Evolutionary conservation across 805 yeast species (phyloP), one percentile per base, ranked within the genome.

Genomic region (Blastobotrys terrestris): DNA sequence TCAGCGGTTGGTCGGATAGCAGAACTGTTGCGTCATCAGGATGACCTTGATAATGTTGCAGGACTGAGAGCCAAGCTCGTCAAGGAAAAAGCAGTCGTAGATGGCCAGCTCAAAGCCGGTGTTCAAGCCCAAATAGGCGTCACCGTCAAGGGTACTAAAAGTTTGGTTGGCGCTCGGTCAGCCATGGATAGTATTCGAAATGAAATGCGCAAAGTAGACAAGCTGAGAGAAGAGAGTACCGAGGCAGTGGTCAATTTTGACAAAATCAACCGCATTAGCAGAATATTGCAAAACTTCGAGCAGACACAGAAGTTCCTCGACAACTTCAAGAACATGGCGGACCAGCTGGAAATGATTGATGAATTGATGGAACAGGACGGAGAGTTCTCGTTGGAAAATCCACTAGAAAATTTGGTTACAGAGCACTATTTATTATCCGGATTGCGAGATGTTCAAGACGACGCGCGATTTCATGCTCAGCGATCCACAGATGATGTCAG

Each of bases 371-470:
- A 77, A 11, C 57, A 60, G 2, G 82, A 77, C 55, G 76, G 77
- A 48, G 67, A 67, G 20, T 63, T 78, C n/a, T 66, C 66, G 13
- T 71, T 75, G n/a, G 78, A 74, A 19, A 69, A 70, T 31, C 67
- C 73, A 5, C 71, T 84, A 61, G 78, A 81, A 6, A 76, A 79
- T 56, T 68, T 92, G 26, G 72, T 89, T 48, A 64, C 75, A 20
- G 80, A 86, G 11, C 98, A 92, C 67, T 87, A 76, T 65, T 72
- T 77, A 55, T 74, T 92, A 54, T 84, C 83, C 46, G 78, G 78
- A 61, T 79, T 88, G 16, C 75, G 95, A 50, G 92, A 89, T 67
- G 81, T 91, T 59, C 80, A 77, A 57, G 97, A 92, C 58, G 86
- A 84, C 63, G 76, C 91, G 50, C 74, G 74, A 53, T 70, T 67